Conservation (phyloP, 2,329 filamentous ascomycete species). For the Esteya vermicola region DNA sequence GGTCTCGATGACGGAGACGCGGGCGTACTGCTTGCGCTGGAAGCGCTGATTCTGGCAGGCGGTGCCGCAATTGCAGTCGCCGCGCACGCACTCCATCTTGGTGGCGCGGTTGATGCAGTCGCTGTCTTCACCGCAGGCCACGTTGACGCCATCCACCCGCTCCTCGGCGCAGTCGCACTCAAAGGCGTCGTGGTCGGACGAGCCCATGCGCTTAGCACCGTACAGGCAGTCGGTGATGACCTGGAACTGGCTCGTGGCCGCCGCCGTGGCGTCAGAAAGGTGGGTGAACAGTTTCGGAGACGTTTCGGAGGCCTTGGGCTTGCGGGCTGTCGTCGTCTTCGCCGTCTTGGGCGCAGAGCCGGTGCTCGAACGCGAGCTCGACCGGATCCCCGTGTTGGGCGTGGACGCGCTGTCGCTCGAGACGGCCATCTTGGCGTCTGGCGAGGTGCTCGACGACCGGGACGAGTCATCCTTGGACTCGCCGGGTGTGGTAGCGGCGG, state of each 20-base stretch:
- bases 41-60: conserved; percentile 93
- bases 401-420: conserved; percentile 32
- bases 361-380: too few species aligned
- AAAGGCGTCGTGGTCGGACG: conserved; percentile 76
- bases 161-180: conserved; percentile 93
- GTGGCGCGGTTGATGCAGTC: conserved; percentile 98
- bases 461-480: conserved; percentile 23
- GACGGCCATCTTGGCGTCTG: conserved; percentile 28
- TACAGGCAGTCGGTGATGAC: conserved; percentile 79
- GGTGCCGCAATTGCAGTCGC: conserved; percentile 73
- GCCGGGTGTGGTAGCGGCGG: too few species aligned
- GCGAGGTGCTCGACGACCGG: conserved; percentile 28
- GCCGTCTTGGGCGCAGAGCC: conserved; percentile 47
- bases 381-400: conserved; percentile 27
- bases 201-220: conserved; percentile 79
- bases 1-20: conserved; percentile 91
- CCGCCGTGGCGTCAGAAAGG: conserved; percentile 62
- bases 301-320: conserved; percentile 32
- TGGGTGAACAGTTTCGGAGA: conserved; percentile 54
- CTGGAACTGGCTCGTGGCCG: conserved; percentile 64
- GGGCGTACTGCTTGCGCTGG: conserved; percentile 74
- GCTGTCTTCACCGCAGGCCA: conserved; percentile 87
- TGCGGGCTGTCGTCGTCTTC: conserved; percentile 38
- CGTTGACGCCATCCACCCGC: conserved; percentile 60
- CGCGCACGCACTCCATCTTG: conserved; percentile 84